Evolutionary conservation across 2,329 filamentous ascomycete genomes (phyloP).

Genomic region (Corynespora cassiicola): DNA sequence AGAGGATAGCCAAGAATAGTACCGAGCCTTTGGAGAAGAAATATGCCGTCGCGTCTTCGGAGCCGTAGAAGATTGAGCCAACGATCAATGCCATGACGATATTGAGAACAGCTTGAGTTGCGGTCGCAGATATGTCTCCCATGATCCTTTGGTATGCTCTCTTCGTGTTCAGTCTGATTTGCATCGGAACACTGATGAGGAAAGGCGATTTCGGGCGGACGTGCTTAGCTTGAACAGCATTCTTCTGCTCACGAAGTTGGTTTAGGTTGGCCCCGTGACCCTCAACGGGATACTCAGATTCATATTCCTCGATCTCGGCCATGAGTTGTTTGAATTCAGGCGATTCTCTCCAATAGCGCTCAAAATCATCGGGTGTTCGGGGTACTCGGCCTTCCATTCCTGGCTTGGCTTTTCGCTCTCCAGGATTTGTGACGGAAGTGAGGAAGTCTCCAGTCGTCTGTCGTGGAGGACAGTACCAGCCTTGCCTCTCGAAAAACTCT

Average conservation of each 20-base stretch:
- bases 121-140: conserved; percentile 39
- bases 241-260: conserved; percentile 54
- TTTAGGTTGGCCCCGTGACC: conserved; percentile 37
- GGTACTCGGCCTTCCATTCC: conserved; percentile 54
- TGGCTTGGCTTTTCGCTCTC: conserved; percentile 49
- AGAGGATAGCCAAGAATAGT: conserved; percentile 66
- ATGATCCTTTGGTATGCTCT: conserved; percentile 42
- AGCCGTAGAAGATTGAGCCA: conserved; percentile 65
- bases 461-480: conserved; percentile 70
- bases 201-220: conserved; percentile 63
- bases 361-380: conserved; percentile 57
- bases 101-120: conserved; percentile 52
- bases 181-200: conserved; percentile 61
- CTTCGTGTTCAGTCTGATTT: conserved; percentile 38
- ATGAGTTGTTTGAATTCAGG: conserved; percentile 51
- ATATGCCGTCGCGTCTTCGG: conserved; percentile 56
- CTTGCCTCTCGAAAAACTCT: conserved; percentile 71
- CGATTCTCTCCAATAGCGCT: conserved; percentile 59
- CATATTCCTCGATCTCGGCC: conserved; percentile 60
- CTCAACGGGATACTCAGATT: conserved; percentile 54
- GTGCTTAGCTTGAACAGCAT: conserved; percentile 59
- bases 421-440: conserved; percentile 69
- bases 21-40: conserved; percentile 64
- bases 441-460: conserved; percentile 79
- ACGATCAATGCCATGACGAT: conserved; percentile 66